Percentiles rank a stretch among this genome's conserved stretches.
These are phyloP conservation scores for Neostapfia colusana DNA, from an alignment of 176 grass and related monocot species.

Conservation along the genomic window DNA sequence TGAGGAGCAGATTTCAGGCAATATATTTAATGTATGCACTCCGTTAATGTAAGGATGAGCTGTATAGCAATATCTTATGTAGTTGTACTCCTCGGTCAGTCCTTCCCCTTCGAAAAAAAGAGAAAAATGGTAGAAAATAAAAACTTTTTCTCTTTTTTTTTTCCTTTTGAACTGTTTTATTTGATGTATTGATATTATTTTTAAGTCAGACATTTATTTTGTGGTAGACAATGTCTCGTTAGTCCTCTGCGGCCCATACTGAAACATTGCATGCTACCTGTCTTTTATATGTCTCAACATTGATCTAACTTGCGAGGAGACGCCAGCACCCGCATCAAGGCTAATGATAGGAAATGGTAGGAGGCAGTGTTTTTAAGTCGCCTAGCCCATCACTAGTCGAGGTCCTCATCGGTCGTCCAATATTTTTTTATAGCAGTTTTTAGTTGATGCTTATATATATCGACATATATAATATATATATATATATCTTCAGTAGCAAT, in stretches of 20 bases:
- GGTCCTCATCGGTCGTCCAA: too few species aligned
- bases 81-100: slow-evolving; percentile 39
- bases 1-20: slow-evolving; percentile 16
- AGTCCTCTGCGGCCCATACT: background rate
- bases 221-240: slow-evolving; percentile 2
- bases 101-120: background rate
- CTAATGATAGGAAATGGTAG: too few species aligned
- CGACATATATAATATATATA: too few species aligned
- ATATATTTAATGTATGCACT: slow-evolving; percentile 10
- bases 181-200: slow-evolving; percentile 34
- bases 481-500: too few species aligned
- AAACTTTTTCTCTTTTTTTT: background rate
- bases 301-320: too few species aligned
- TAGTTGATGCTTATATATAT: too few species aligned
- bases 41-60: slow-evolving; percentile 33
- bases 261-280: background rate
- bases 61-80: slow-evolving; percentile 42
- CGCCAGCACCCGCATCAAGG: too few species aligned
- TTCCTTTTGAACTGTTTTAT: slow-evolving; percentile 10
- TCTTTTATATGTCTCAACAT: background rate
- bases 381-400: too few species aligned
- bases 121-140: background rate
- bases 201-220: slow-evolving; percentile 27
- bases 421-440: too few species aligned
- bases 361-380: too few species aligned